phyloP scores from a whole-genome alignment of 176 grass and related monocot genomes.

The Hordeum marinum region DNA sequence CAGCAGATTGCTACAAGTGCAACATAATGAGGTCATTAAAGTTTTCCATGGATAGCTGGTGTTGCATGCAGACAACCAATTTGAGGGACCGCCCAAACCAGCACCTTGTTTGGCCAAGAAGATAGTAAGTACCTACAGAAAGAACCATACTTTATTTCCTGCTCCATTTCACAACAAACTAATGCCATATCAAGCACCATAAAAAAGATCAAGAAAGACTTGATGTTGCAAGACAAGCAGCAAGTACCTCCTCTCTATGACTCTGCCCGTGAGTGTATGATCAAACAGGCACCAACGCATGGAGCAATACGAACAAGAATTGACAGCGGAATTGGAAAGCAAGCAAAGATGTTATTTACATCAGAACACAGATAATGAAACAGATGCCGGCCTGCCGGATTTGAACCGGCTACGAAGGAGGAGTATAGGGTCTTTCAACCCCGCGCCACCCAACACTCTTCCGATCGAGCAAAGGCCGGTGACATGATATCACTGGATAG shows the following conservation, averaged over 20 bases:
- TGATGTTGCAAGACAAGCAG: not conserved
- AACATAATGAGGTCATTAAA: not conserved
- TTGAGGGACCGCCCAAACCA: not conserved
- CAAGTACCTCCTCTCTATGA: not conserved
- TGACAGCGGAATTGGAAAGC: not conserved
- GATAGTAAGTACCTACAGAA: not conserved
- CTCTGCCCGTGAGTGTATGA: not conserved
- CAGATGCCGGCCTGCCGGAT: not conserved
- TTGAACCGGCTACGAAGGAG: slow-evolving; percentile 1
- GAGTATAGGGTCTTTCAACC: slow-evolving; percentile 1
- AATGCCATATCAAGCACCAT: not conserved
- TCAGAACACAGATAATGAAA: not conserved
- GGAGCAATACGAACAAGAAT: not conserved
- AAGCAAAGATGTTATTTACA: not conserved
- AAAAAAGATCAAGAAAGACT: not conserved
- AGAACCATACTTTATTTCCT: not conserved
- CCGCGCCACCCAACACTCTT: slow-evolving; percentile 13
- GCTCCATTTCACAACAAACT: not conserved
- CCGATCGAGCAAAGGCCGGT: not conserved
- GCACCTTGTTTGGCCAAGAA: not conserved
- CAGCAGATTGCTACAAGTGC: not conserved
- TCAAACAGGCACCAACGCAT: not conserved
- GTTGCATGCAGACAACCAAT: not conserved
- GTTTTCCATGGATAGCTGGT: not conserved
- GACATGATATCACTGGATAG: not conserved